phyloP scores from a whole-genome alignment of 2,329 filamentous ascomycete genomes.

The Aspergillus terreus region DNA sequence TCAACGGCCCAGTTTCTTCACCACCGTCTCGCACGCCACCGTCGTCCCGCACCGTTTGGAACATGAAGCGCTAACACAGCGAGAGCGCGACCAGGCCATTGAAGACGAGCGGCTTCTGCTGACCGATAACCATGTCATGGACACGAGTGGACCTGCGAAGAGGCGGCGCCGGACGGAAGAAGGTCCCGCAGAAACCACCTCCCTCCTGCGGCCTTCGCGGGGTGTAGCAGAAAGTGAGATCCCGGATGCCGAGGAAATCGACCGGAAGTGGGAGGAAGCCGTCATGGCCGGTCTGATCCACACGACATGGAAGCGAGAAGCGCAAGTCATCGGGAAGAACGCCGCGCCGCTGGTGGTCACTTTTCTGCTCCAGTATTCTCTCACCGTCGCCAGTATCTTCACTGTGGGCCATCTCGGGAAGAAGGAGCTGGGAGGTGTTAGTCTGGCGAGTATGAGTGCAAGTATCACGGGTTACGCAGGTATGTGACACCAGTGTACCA shows the following conservation, averaged over 20 bases:
- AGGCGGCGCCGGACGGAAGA: conserved; percentile 9
- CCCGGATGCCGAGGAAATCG: conserved; percentile 55
- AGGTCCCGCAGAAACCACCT: conserved; percentile 41
- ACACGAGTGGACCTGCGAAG: conserved; percentile 1
- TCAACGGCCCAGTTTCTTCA: conserved; percentile 72
- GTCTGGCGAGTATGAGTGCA: conserved; percentile 71
- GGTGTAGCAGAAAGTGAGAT: conserved; percentile 44
- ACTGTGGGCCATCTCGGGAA: conserved; percentile 73
- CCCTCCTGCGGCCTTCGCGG: conserved; percentile 44
- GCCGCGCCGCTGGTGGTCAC: conserved; percentile 68
- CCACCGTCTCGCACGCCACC: conserved; percentile 65
- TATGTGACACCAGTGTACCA: background rate
- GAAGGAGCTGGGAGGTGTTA: conserved; percentile 64
- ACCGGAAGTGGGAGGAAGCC: conserved; percentile 79
- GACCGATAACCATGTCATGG: conserved; percentile 57
- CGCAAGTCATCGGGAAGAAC: conserved; percentile 72
- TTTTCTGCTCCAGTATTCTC: conserved; percentile 76
- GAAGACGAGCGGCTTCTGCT: conserved; percentile 58
- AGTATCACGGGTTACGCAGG: conserved; percentile 68
- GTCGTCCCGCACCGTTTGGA: conserved; percentile 54
- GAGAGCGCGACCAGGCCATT: conserved; percentile 52
- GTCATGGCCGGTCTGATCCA: conserved; percentile 75
- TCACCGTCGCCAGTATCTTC: conserved; percentile 79
- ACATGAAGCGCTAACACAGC: conserved; percentile 46
- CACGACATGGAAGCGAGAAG: conserved; percentile 87